A percentile compares a stretch with the other conserved stretches of the same genome.
These are phyloP conservation scores for Cyberlindnera euphorbiae DNA, from an alignment of 805 yeast genomes.

Conservation along the genomic window DNA sequence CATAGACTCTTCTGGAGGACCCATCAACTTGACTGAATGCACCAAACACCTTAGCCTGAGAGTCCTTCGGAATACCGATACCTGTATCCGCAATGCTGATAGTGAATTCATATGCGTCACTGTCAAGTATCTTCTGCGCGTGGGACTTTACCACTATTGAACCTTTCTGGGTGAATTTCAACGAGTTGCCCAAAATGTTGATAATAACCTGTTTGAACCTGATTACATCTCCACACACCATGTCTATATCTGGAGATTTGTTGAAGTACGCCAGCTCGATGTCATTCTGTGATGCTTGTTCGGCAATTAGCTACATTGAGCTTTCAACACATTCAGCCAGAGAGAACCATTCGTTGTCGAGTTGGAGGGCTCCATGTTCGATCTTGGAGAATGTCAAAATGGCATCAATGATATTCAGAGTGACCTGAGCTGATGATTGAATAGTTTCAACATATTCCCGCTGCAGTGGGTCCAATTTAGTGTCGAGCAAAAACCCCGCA, in stretches of 20 bases:
- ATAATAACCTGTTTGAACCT: slow-evolving; percentile 79
- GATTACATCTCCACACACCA: slow-evolving; percentile 78
- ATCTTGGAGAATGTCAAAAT: slow-evolving; percentile 86
- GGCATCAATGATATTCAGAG: slow-evolving; percentile 81
- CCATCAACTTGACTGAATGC: slow-evolving; percentile 92
- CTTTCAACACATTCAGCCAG: slow-evolving; percentile 82
- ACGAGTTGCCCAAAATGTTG: slow-evolving; percentile 81
- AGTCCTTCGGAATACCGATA: slow-evolving; percentile 80
- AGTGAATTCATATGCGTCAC: slow-evolving; percentile 46
- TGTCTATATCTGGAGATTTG: slow-evolving; percentile 76
- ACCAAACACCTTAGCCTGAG: slow-evolving; percentile 76
- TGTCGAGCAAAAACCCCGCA: slow-evolving; percentile 82
- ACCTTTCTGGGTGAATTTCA: slow-evolving; percentile 76
- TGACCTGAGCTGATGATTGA: slow-evolving; percentile 79
- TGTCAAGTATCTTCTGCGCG: slow-evolving; percentile 33
- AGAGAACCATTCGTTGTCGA: slow-evolving; percentile 78
- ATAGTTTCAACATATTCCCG: slow-evolving; percentile 85
- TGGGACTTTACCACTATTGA: slow-evolving; percentile 70
- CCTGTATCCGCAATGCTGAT: slow-evolving; percentile 86
- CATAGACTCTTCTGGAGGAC: slow-evolving; percentile 82
- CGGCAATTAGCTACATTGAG: slow-evolving; percentile 80
- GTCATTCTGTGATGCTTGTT: slow-evolving; percentile 78
- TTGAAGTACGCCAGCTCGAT: slow-evolving; percentile 73
- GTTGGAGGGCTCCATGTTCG: slow-evolving; percentile 85
- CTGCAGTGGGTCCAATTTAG: slow-evolving; percentile 82